phyloP scores from a whole-genome alignment of 192 early-diverging fungal genomes.

The Podila epigama region DNA sequence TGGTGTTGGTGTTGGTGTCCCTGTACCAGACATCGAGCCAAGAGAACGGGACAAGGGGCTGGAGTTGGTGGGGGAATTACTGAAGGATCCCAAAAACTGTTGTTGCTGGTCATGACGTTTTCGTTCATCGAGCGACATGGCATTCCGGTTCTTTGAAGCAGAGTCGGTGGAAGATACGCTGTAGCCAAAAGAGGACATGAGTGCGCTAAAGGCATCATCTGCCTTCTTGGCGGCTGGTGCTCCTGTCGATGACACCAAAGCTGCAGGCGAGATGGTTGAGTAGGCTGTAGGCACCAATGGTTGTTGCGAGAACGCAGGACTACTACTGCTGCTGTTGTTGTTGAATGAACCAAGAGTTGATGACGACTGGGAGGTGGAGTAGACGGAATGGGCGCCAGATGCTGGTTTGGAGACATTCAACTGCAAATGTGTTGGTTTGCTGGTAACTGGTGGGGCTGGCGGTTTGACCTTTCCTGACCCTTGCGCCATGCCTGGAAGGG shows the following conservation, averaged over 20 bases:
- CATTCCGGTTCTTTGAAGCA: slow-evolving; percentile 17
- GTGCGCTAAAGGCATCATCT: slow-evolving; percentile 45
- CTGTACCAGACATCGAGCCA: background rate
- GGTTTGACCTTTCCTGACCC: background rate
- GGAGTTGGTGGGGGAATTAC: slow-evolving; percentile 11
- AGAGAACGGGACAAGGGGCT: slow-evolving; percentile 2
- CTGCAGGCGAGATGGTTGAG: background rate
- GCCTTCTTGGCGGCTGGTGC: slow-evolving; percentile 23
- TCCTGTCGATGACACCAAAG: background rate
- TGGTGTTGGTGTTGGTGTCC: background rate
- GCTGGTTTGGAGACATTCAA: background rate
- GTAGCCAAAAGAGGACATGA: slow-evolving; percentile 35
- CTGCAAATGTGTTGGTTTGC: background rate
- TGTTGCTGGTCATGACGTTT: slow-evolving; percentile 39
- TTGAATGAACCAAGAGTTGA: too few relatives aligned
- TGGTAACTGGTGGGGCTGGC: background rate
- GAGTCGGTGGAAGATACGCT: background rate
- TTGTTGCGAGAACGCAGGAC: slow-evolving; percentile 5
- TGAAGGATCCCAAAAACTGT: slow-evolving; percentile 17
- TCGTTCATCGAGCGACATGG: slow-evolving; percentile 38
- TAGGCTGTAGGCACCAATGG: background rate
- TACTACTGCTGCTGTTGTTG: too few relatives aligned
- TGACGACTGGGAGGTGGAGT: too few relatives aligned
- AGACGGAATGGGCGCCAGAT: too few relatives aligned
- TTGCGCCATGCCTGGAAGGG: background rate